phyloP scores from a whole-genome alignment of 345 rosid species.

The Eucalyptus regnans region DNA sequence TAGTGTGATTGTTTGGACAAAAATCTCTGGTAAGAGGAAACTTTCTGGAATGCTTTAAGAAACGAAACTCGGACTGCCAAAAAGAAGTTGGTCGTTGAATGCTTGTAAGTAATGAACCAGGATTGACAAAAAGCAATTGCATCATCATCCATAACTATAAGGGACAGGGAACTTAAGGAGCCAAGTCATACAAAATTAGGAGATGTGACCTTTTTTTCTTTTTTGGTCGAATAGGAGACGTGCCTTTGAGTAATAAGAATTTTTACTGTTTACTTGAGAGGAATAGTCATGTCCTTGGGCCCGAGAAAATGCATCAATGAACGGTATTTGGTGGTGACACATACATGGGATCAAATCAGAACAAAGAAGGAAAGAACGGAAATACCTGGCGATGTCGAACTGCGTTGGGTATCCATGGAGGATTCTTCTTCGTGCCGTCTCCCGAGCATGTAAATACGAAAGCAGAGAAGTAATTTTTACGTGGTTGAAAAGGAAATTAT shows the following conservation, averaged over 20 bases:
- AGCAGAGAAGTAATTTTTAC: not conserved
- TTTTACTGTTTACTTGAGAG: not conserved
- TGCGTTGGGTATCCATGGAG: not conserved
- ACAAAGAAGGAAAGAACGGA: not conserved
- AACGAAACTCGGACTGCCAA: no score
- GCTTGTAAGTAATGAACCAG: no score
- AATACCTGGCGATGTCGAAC: not conserved
- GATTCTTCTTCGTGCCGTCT: not conserved
- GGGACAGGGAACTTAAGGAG: not conserved
- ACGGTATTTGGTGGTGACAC: not conserved
- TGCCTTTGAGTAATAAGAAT: no score
- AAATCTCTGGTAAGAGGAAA: no score
- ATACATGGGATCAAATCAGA: not conserved
- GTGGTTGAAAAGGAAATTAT: not conserved
- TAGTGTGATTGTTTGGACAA: not conserved
- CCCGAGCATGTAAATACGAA: not conserved
- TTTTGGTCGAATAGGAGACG: no score
- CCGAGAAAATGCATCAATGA: not conserved
- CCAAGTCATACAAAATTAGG: not conserved
- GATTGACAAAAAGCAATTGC: not conserved
- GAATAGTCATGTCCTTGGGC: not conserved
- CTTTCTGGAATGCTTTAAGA: not conserved
- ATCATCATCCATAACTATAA: not conserved
- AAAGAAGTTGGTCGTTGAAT: no score
- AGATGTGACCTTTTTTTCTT: not conserved